Conservation (phyloP, 805 yeast species). For the Maudiozyma bulderi region DNA sequence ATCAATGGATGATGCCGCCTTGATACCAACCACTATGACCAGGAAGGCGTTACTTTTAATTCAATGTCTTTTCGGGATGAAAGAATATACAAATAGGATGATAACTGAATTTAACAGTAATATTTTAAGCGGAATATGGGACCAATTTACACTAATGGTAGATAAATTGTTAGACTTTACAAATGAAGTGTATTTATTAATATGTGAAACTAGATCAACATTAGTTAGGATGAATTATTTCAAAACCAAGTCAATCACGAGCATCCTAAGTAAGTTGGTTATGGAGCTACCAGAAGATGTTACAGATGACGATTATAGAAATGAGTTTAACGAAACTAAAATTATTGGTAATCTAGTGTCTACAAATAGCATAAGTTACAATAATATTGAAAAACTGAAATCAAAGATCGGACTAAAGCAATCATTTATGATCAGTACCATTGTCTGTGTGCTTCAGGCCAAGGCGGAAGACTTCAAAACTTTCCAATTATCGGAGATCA, state of each 20-base stretch:
- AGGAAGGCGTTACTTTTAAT: slow-evolving; percentile 19
- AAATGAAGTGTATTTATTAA: slow-evolving; percentile 18
- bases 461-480: slow-evolving; percentile 2
- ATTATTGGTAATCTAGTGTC: neutral
- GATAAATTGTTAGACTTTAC: slow-evolving; percentile 16
- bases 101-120: slow-evolving; percentile 4
- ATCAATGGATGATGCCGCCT: slow-evolving; percentile 18
- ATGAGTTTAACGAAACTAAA: neutral
- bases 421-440: slow-evolving; percentile 4
- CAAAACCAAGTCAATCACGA: slow-evolving; percentile 10
- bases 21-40: slow-evolving; percentile 21
- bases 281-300: slow-evolving; percentile 8
- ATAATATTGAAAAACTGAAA: neutral
- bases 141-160: slow-evolving; percentile 10
- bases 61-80: slow-evolving; percentile 12
- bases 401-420: neutral
- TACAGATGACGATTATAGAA: neutral
- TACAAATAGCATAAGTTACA: neutral
- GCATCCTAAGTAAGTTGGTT: slow-evolving; percentile 12
- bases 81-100: slow-evolving; percentile 1
- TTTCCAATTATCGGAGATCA: slow-evolving; percentile 17
- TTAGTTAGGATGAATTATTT: slow-evolving; percentile 11
- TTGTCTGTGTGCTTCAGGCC: neutral
- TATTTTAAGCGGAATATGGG: slow-evolving; percentile 14
- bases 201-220: slow-evolving; percentile 19